Percentiles rank a stretch among this genome's conserved stretches.
phyloP scores from a whole-genome alignment of 495 filamentous ascomycete genomes.

The Corynascus novoguineensis region DNA sequence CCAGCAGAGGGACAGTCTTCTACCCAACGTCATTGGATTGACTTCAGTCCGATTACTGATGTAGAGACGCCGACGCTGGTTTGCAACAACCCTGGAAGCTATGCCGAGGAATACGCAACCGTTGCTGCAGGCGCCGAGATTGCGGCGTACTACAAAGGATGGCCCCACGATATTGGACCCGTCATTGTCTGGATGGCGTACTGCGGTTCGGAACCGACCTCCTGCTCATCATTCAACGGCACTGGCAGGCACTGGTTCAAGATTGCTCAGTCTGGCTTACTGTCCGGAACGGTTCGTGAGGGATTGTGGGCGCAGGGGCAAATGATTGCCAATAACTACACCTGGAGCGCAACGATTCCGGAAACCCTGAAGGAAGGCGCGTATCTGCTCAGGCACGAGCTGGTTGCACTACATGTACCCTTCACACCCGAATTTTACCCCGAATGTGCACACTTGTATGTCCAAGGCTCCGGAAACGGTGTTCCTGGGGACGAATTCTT shows the following conservation, averaged over 20 bases:
- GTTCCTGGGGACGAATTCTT: background rate
- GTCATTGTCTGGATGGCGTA: conserved; percentile 1
- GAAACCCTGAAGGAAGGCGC: background rate
- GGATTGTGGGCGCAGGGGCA: background rate
- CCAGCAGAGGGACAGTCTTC: background rate
- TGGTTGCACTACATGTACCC: conserved; percentile 1
- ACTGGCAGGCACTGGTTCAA: conserved; percentile 1
- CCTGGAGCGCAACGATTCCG: background rate
- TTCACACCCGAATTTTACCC: conserved; percentile 1
- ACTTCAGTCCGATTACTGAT: conserved; percentile 1
- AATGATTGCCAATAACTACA: background rate
- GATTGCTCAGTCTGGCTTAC: background rate
- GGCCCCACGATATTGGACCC: conserved; percentile 2
- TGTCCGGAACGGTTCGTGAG: background rate
- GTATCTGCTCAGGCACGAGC: background rate
- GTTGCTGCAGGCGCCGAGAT: background rate
- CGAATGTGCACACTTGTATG: conserved; percentile 1
- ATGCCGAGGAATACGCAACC: background rate
- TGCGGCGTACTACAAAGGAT: background rate
- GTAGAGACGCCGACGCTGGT: background rate
- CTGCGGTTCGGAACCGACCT: background rate
- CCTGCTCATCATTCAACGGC: background rate
- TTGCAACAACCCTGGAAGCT: background rate
- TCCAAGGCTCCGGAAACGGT: background rate
- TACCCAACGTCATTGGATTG: conserved; percentile 1